These are phyloP conservation scores for Torulaspora pretoriensis DNA, from an alignment of 1,139 yeast species.

Conservation along the genomic window DNA sequence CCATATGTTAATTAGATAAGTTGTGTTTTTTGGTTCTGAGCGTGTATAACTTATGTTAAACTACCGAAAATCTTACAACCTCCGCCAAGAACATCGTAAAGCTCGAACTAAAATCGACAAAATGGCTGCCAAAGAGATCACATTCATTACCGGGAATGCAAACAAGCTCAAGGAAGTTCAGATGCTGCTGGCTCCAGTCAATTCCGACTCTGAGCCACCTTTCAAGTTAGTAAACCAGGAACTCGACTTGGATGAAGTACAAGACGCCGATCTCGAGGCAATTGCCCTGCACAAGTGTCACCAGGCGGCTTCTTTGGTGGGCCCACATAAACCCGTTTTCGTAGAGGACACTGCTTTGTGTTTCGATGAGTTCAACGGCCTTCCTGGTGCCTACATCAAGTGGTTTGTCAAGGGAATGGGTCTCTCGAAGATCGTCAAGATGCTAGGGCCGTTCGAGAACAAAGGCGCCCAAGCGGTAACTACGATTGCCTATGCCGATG, in stretches of 20 bases:
- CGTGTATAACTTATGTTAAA: not conserved
- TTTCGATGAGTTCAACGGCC: slow-evolving; percentile 70
- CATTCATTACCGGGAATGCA: slow-evolving; percentile 80
- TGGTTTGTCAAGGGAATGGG: slow-evolving; percentile 83
- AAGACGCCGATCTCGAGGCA: slow-evolving; percentile 71
- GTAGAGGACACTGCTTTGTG: slow-evolving; percentile 95
- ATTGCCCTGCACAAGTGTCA: slow-evolving; percentile 78
- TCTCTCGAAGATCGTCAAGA: slow-evolving; percentile 64
- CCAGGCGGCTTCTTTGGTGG: slow-evolving; percentile 59
- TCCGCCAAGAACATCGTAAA: not conserved
- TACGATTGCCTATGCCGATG: slow-evolving; percentile 87
- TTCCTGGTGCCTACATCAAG: slow-evolving; percentile 91
- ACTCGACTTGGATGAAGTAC: slow-evolving; percentile 83
- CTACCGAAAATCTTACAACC: not conserved
- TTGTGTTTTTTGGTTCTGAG: not conserved
- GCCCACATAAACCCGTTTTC: slow-evolving; percentile 64
- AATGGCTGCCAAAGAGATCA: slow-evolving; percentile 12
- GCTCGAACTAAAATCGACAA: not conserved
- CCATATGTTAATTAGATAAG: slow-evolving; percentile 1
- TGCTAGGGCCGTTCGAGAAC: slow-evolving; percentile 77
- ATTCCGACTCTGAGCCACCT: slow-evolving; percentile 43
- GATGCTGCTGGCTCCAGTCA: slow-evolving; percentile 54
- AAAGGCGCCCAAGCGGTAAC: slow-evolving; percentile 86
- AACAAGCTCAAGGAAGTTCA: slow-evolving; percentile 83
- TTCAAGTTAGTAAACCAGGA: slow-evolving; percentile 54